Evolutionary conservation across 2,329 filamentous ascomycete species (phyloP).

Genomic region (Bertia moriformis): DNA sequence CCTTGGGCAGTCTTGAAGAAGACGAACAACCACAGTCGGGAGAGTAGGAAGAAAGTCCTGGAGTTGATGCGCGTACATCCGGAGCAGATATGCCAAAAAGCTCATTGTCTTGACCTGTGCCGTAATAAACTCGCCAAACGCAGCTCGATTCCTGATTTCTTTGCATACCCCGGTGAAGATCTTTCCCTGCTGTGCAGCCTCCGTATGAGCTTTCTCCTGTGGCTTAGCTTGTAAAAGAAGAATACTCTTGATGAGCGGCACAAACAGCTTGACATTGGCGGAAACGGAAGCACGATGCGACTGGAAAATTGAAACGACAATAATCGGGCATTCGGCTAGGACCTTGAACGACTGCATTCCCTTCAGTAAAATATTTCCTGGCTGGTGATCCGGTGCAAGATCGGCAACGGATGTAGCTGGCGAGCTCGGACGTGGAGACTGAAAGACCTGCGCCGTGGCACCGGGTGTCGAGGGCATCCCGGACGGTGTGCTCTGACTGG

Average conservation of each 20-base stretch:
- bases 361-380: conserved; percentile 68
- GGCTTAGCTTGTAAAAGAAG: conserved; percentile 79
- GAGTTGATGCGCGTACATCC: conserved; percentile 75
- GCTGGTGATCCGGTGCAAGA: conserved; percentile 65
- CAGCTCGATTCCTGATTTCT: conserved; percentile 81
- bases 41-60: conserved; percentile 75
- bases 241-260: conserved; percentile 84
- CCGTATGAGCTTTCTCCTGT: conserved; percentile 78
- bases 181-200: conserved; percentile 64
- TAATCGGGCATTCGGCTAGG: conserved; percentile 91
- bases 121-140: conserved; percentile 94
- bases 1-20: conserved; percentile 83
- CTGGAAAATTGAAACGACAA: conserved; percentile 96
- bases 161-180: conserved; percentile 88
- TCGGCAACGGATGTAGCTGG: conserved; percentile 73
- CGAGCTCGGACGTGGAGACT: conserved; percentile 79
- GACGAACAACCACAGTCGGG: conserved; percentile 75
- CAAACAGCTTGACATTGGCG: conserved; percentile 78
- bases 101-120: conserved; percentile 99
- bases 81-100: conserved; percentile 81
- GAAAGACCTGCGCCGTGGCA: conserved; percentile 56
- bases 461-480: conserved; percentile 54
- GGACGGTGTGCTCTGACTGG: conserved; percentile 36
- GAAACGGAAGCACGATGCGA: conserved; percentile 69
- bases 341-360: conserved; percentile 99